These are phyloP conservation scores for Cinnamomum micranthum DNA, from an alignment of 164 flowering plant species.

Conservation along the genomic window DNA sequence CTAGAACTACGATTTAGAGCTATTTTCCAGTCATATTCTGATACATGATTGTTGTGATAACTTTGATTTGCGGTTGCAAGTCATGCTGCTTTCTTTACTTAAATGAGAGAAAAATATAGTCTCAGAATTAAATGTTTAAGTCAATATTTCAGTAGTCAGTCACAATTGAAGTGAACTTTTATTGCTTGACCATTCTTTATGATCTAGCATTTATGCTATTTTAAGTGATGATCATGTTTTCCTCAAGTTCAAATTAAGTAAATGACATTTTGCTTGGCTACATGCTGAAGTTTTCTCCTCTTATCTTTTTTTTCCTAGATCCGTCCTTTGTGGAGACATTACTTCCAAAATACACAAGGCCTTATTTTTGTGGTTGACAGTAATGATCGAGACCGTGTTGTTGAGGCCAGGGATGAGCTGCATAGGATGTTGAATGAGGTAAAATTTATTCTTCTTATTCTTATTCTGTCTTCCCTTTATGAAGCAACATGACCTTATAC, in stretches of 20 bases:
- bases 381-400: slow-evolving; percentile 73
- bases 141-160: not conserved
- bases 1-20: not conserved
- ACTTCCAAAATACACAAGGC: slow-evolving; percentile 77
- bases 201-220: not conserved
- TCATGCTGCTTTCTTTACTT: not conserved
- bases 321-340: slow-evolving; percentile 79
- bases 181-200: not conserved
- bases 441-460: not conserved
- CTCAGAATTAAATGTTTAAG: too few relatives aligned
- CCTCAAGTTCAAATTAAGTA: not conserved
- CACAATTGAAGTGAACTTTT: not conserved
- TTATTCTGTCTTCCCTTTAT: too few relatives aligned
- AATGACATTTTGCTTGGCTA: not conserved
- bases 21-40: not conserved
- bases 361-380: slow-evolving; percentile 79
- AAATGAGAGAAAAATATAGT: not conserved
- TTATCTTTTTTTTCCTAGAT: slow-evolving; percentile 30
- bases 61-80: not conserved
- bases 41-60: not conserved
- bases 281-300: not conserved
- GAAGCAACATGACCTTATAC: too few relatives aligned
- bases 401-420: slow-evolving; percentile 72
- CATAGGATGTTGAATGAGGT: slow-evolving; percentile 83
- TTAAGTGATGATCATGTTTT: not conserved